Evolutionary conservation across 2,329 filamentous ascomycete species (phyloP), one percentile per base, ranked within the genome.

Genomic region (Fusarium nelsonii): DNA sequence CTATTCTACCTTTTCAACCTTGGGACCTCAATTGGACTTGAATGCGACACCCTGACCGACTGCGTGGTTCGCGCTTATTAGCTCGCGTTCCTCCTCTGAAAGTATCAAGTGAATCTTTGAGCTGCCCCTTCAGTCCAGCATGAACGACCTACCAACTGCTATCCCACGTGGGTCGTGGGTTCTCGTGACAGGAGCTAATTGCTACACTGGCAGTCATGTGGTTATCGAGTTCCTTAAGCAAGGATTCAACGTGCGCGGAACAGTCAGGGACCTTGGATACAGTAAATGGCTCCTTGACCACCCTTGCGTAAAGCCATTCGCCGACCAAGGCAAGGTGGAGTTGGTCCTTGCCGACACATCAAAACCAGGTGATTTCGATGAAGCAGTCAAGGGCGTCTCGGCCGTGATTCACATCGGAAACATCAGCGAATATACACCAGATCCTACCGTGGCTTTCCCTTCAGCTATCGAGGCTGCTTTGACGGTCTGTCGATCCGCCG

Each of bases 131-230:
- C 0, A 7, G 6, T 1, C 6, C 34, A 43, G 4, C 1, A 65
- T 65, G 62, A 44, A 30, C 28, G 14, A 59, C 39, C 50, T 65
- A 49, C 60, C 60, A 0, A 71, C 68, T 10, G 60, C 60, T 7
- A 73, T 73, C 10, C 63, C 70, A 3, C n/a, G 51, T 16, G 68
- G 65, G 3, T 73, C 71, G 9, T 70, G 68, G 68, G 55, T 73
- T 14, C 65, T 73, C 10, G 70, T 73, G 4, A 72, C 65, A 2
- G 71, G 55, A 50, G 70, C 68, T 2, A 73, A 70, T 14, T 62
- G 71, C 9, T 58, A 73, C 44, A 73, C 63, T 0, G 71, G 68
- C 2, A 63, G 70, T 26, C 71, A 73, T 30, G 63, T 73, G 12
- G 65, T 65, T 0, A 72, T 63, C 4, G 71, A 73, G 20, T 39